Percentiles rank a stretch among this genome's conserved stretches.
Evolutionary conservation across 768 basidiomycete genomes (phyloP).

Genomic region (Phanerochaete sordida): DNA sequence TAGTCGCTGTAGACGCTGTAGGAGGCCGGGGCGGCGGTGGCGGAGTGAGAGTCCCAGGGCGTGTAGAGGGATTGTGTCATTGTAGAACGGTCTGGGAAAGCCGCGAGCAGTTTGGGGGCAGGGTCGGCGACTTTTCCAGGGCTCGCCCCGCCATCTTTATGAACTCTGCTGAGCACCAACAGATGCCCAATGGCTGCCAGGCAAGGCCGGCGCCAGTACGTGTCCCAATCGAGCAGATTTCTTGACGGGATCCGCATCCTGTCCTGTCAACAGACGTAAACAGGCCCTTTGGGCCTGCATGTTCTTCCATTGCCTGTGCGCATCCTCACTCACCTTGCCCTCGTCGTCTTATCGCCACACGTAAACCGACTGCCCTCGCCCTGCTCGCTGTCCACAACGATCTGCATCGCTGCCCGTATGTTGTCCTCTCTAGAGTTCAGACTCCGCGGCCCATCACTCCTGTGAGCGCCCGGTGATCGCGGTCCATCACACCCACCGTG

Average conservation of each 20-base stretch:
- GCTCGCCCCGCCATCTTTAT: neutral
- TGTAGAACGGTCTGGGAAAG: neutral
- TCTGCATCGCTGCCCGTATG: neutral
- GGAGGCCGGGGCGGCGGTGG: constrained; percentile 20
- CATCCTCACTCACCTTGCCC: neutral
- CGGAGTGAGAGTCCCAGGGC: neutral
- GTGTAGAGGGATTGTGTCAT: neutral
- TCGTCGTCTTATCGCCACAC: neutral
- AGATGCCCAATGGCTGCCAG: neutral
- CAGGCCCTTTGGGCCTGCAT: too few species aligned
- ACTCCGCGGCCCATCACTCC: too few species aligned
- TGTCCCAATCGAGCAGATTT: neutral
- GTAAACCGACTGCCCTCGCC: neutral
- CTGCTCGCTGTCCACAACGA: neutral
- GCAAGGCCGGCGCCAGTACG: too few species aligned
- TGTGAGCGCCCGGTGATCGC: too few species aligned
- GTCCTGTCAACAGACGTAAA: too few species aligned
- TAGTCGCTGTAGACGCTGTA: constrained; percentile 4
- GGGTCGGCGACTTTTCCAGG: neutral
- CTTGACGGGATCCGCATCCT: constrained; percentile 9
- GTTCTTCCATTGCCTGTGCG: too few species aligned
- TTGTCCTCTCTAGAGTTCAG: too few species aligned
- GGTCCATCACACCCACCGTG: too few species aligned
- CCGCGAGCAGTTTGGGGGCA: neutral
- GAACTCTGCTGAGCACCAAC: neutral